Evolutionary conservation across 2,329 filamentous ascomycete species (phyloP), one percentile per base, ranked within the genome.

Genomic region (Colletotrichum echinochloae): DNA sequence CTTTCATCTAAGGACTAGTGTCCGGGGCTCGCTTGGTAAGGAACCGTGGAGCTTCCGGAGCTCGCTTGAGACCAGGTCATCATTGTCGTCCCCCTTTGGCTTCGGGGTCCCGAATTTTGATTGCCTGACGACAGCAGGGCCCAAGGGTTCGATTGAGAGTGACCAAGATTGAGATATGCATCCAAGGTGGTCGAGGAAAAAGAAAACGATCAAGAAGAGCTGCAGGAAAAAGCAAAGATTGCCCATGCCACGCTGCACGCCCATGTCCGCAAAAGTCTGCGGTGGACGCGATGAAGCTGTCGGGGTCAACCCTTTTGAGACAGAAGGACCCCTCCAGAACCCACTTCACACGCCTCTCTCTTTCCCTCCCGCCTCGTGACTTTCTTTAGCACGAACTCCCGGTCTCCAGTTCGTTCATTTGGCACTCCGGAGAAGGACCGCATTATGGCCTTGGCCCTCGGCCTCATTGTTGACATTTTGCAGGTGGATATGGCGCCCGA

Each of bases 241-340:
- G 33, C 28, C 52, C 54, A 52, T 56, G 51, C 60, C 20, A 44
- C 41, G 41, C 41, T 44, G 41, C 65, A 26, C 55, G 54, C 44
- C 61, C 44, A 37, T 51, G 39, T 62, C 63, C 51, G 41, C 64
- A 66, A 66, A 66, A 44, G 11, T 70, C 61, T 61, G 63, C 63
- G 63, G 67, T 55, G 67, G 63, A n/a, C 56, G 56, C 55, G 18
- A 46, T 20, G 28, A 52, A 51, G 56, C 26, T 57, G 63, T 54
- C 48, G 35, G 67, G 67, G 60, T 61, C 12, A 46, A 56, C 41
- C 63, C 56, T 57, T 57, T 70, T 56, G 62, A 66, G 33, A 48
- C 64, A 46, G 35, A 61, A 48, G 55, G 60, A 44, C 41, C 56
- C 66, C 67, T 60, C 52, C 23, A 56, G 41, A 60, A 48, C 49